Conservation (phyloP, 257 asterid species). For the Solanum etuberosum region DNA sequence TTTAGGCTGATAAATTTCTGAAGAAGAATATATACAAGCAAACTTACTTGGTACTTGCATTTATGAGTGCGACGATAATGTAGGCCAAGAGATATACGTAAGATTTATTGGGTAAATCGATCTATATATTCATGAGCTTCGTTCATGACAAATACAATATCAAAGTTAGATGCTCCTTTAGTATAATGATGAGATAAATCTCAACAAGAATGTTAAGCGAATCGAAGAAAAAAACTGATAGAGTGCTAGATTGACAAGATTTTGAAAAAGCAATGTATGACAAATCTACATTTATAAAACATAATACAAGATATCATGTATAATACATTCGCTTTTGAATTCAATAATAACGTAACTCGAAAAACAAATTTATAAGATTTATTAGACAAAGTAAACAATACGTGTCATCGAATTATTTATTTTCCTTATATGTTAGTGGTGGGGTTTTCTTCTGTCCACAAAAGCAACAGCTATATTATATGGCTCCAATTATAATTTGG, state of each 20-base stretch:
- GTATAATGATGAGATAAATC: not conserved
- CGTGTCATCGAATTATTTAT: not conserved
- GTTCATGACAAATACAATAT: not conserved
- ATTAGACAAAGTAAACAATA: not conserved
- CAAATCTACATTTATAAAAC: not conserved
- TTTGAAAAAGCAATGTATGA: not conserved
- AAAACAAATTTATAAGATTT: not conserved
- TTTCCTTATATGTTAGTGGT: not conserved
- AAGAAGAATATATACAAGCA: not conserved
- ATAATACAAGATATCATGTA: not conserved
- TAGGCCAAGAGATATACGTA: not conserved
- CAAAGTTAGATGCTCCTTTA: not conserved
- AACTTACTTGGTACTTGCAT: not conserved
- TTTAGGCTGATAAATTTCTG: not conserved
- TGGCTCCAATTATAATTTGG: not conserved
- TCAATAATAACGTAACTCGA: accelerated
- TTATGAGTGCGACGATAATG: not conserved
- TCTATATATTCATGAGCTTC: not conserved
- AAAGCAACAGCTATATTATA: not conserved
- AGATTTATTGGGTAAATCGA: accelerated
- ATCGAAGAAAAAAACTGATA: not conserved
- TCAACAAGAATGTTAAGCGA: accelerated
- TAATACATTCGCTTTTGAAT: not conserved
- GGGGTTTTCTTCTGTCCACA: not conserved
- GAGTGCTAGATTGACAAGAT: accelerated